These are phyloP conservation scores for Solanum megistacrolobum DNA, from an alignment of 257 asterid species.

Conservation along the genomic window DNA sequence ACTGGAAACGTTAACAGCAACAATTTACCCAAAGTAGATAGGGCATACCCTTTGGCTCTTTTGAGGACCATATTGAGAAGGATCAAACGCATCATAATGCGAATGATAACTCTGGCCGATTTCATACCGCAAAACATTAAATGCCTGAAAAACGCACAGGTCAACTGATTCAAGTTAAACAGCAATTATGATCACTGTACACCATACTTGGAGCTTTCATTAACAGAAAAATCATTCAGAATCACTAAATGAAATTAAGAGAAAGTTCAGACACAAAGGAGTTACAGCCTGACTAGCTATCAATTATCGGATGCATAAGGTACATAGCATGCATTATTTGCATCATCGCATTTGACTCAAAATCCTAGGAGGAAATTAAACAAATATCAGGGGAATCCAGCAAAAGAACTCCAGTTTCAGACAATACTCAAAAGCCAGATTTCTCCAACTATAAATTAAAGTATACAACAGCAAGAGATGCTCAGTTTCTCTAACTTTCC, in stretches of 20 bases:
- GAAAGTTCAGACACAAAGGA: neutral
- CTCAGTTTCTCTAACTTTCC: neutral
- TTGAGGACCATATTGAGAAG: conserved; percentile 91
- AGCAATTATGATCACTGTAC: neutral
- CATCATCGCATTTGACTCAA: neutral
- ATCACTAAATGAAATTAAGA: neutral
- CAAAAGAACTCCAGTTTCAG: neutral
- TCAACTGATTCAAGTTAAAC: conserved; percentile 5
- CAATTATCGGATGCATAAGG: neutral
- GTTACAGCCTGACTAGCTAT: neutral
- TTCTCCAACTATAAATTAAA: neutral
- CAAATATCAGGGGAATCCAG: neutral
- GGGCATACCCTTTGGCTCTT: conserved; percentile 82
- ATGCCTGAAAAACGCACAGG: conserved; percentile 51
- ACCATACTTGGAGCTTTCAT: neutral
- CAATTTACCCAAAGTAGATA: neutral
- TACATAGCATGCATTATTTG: neutral
- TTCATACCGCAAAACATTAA: conserved; percentile 87
- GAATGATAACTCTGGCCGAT: conserved; percentile 76
- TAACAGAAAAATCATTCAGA: neutral
- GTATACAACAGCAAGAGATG: neutral
- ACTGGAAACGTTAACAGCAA: neutral
- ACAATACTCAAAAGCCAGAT: neutral
- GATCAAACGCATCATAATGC: conserved; percentile 87
- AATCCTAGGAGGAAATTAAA: neutral